Evolutionary conservation across 768 basidiomycete species (phyloP).

Genomic region (Mycena belliarum): DNA sequence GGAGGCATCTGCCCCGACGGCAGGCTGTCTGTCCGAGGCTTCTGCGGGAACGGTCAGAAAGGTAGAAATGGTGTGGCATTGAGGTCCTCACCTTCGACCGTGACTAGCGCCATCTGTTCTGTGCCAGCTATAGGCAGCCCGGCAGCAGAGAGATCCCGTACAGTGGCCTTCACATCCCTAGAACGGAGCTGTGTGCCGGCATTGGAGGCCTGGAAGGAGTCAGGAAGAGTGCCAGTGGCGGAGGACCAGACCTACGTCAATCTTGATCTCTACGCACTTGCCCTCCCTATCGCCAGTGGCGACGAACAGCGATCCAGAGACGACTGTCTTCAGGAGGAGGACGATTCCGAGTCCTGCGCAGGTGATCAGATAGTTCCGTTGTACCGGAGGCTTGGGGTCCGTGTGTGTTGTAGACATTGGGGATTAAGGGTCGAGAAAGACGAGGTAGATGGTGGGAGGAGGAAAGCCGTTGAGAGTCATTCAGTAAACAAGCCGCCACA

Average conservation of each 20-base stretch:
- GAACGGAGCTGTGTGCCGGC: not conserved
- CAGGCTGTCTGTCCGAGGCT: not conserved
- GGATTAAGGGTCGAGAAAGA: no score
- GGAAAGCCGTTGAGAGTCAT: no score
- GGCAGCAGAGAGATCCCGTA: not conserved
- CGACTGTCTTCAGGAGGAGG: not conserved
- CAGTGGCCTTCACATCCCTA: not conserved
- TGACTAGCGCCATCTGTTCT: not conserved
- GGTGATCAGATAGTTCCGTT: slow-evolving; percentile 1
- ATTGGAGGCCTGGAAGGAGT: not conserved
- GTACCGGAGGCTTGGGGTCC: not conserved
- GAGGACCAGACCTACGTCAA: not conserved
- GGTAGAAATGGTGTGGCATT: not conserved
- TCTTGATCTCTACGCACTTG: slow-evolving; percentile 3
- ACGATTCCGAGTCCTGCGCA: not conserved
- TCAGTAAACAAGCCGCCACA: not conserved
- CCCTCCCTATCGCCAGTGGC: not conserved
- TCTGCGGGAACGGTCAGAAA: not conserved
- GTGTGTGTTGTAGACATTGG: no score
- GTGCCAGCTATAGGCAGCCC: not conserved
- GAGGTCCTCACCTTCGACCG: not conserved
- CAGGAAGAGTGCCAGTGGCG: no score
- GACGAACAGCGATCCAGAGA: slow-evolving; percentile 1
- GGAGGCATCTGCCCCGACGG: no score
- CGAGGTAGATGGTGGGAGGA: not conserved